phyloP scores from a whole-genome alignment of 164 flowering plant species.

The Aristolochia contorta region DNA sequence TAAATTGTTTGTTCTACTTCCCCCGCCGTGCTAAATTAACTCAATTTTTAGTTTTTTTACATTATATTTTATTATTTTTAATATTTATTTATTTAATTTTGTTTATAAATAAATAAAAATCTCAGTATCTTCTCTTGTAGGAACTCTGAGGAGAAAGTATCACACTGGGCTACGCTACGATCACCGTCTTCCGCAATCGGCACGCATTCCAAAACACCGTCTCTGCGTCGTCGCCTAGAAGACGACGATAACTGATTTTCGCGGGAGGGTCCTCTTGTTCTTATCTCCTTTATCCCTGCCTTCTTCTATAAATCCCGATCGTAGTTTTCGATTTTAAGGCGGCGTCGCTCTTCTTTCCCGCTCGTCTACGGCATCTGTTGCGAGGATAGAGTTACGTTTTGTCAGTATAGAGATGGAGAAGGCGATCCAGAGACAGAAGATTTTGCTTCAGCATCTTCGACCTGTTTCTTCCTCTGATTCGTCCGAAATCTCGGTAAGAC shows the following conservation, averaged over 20 bases:
- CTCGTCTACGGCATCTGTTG: neutral
- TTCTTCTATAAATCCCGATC: too few species aligned
- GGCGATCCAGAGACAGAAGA: constrained; percentile 66
- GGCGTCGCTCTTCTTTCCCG: neutral
- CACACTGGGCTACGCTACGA: neutral
- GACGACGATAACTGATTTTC: too few species aligned
- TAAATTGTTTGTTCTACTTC: too few species aligned
- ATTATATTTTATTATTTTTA: too few species aligned
- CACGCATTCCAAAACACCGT: neutral
- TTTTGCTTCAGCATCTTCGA: constrained; percentile 62
- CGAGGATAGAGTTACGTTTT: neutral
- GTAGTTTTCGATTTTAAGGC: neutral
- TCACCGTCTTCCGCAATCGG: neutral
- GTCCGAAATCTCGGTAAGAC: constrained; percentile 49
- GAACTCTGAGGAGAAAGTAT: too few species aligned
- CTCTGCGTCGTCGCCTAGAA: neutral
- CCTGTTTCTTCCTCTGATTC: constrained; percentile 45
- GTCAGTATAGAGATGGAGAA: constrained; percentile 57
- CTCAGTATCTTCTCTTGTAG: too few species aligned
- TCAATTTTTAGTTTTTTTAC: too few species aligned
- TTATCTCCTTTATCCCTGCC: too few species aligned
- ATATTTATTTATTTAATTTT: too few species aligned
- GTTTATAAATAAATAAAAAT: too few species aligned
- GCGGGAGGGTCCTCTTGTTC: too few species aligned
- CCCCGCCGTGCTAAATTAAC: too few species aligned